A percentile compares a stretch with the other conserved stretches of the same genome.
These are phyloP conservation scores for Lodderomyces parapsilosis DNA, from an alignment of 1,139 yeast species.

Conservation along the genomic window DNA sequence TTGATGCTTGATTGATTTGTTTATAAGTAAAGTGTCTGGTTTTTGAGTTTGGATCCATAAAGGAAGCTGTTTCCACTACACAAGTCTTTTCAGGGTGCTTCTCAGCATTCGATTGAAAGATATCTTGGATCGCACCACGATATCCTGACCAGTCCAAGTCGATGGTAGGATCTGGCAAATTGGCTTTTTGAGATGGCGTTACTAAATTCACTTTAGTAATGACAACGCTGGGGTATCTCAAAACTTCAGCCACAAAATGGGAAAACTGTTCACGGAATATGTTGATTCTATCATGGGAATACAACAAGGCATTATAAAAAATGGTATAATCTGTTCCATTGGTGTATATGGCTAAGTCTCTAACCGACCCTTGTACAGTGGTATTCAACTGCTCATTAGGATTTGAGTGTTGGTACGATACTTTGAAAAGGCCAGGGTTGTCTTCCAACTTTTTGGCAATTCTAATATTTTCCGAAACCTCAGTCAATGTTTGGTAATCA, in stretches of 20 bases:
- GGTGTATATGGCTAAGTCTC: slow-evolving; percentile 61
- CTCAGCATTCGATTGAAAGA: slow-evolving; percentile 81
- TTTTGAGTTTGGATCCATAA: slow-evolving; percentile 50
- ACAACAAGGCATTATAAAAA: slow-evolving; percentile 75
- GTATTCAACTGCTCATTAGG: slow-evolving; percentile 46
- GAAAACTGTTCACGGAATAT: slow-evolving; percentile 72
- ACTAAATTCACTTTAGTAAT: slow-evolving; percentile 68
- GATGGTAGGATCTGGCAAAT: slow-evolving; percentile 83
- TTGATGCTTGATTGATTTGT: slow-evolving; percentile 92
- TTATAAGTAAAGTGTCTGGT: slow-evolving; percentile 76
- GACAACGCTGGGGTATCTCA: slow-evolving; percentile 30
- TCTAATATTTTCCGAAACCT: slow-evolving; percentile 54
- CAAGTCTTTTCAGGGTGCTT: slow-evolving; percentile 82
- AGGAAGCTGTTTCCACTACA: slow-evolving; percentile 87
- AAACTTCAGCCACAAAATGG: slow-evolving; percentile 43
- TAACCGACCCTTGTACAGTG: slow-evolving; percentile 51
- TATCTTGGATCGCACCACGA: slow-evolving; percentile 95
- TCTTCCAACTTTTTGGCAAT: slow-evolving; percentile 49
- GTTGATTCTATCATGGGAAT: slow-evolving; percentile 64
- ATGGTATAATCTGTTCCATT: slow-evolving; percentile 34
- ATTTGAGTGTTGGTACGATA: slow-evolving; percentile 57
- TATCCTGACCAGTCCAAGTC: slow-evolving; percentile 89
- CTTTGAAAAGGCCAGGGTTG: slow-evolving; percentile 62
- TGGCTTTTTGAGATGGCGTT: slow-evolving; percentile 56
- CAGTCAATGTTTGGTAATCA: slow-evolving; percentile 50